A percentile compares a stretch with the other conserved stretches of the same genome.
phyloP scores from a whole-genome alignment of 2,329 filamentous ascomycete genomes.

The Fusarium sp. region DNA sequence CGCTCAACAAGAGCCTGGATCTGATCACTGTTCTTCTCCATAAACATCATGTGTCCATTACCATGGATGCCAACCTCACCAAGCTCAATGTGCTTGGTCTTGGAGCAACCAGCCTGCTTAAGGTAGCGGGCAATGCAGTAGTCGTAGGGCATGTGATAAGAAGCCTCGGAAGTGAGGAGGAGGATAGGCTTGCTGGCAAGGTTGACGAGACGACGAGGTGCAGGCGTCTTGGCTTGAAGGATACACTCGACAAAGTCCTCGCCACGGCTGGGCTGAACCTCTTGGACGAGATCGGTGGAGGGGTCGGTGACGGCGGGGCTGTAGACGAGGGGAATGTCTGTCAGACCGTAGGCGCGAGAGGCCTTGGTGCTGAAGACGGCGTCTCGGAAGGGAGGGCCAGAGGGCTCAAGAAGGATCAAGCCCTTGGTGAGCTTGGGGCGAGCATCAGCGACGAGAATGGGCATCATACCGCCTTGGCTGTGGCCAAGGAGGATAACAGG shows the following conservation, averaged over 20 bases:
- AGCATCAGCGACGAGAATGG: conserved; percentile 43
- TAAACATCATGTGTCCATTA: conserved; percentile 42
- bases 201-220: conserved; percentile 47
- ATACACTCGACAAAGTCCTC: conserved; percentile 25
- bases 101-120: conserved; percentile 35
- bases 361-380: conserved; percentile 49
- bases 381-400: conserved; percentile 60
- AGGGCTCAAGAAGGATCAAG: conserved; percentile 59
- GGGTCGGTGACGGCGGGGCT: conserved; percentile 50
- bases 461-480: conserved; percentile 58
- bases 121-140: conserved; percentile 36
- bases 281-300: conserved; percentile 26
- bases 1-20: conserved; percentile 3
- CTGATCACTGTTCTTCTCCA: conserved; percentile 39
- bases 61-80: conserved; percentile 34
- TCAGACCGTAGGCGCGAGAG: conserved; percentile 58
- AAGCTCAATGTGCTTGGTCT: conserved; percentile 36
- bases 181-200: conserved; percentile 48
- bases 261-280: conserved; percentile 7
- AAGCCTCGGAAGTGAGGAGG: conserved; percentile 34
- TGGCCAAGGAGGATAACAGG: conserved; percentile 57
- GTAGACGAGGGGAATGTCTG: conserved; percentile 61
- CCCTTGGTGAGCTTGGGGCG: conserved; percentile 55
- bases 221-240: conserved; percentile 23
- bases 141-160: conserved; percentile 39